Evolutionary conservation across 202 grass and related monocot species (phyloP), one percentile per base, ranked within the genome.

Genomic region (Cymbopogon flexuosus): DNA sequence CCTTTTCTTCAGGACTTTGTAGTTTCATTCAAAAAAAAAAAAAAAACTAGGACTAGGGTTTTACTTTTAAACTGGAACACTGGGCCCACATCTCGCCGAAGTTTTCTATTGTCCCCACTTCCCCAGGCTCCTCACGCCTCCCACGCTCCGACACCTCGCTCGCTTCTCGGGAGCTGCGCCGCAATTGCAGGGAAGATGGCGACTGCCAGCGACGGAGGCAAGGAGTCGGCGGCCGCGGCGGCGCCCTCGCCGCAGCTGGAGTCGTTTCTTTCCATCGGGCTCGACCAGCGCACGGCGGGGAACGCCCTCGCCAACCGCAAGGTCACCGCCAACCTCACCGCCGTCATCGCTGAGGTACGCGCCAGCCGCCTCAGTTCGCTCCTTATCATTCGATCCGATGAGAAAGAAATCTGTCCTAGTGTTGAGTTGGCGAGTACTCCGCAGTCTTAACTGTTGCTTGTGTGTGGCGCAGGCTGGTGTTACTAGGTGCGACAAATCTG

Each of bases 261-360:
- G 83, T 30, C 91, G 81, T 86, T 97, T 47, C 88, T 97, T 51
- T 87, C 94, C 16, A 90, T 97, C 12, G 94, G 94, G 68, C 81
- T 94, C 49, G 94, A 97, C 83, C 87, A 91, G 82, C 79, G 92
- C 84, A 97, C 92, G 67, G 94, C 89, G 10, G 92, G 91, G 88
- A 97, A 97, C 81, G 90, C 87, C 13, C 88, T 94, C 18, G 90
- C 89, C 65, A 97, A 97, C 40, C 79, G 61, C 71, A 92, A 94
- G 89, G 88, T 97, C 72, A 94, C 86, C 14, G 76, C 88, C 68
- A 97, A 91, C 74, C 91, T 94, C 47, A 83, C 88, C 10, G 94
- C 87, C 74, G 91, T 97, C 65, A 87, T 97, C 80, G 75, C 81
- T 10, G 89, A 94, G 94, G 94, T 94, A 43, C 3, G 5, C 19